Base-by-base conservation (phyloP, 441 rosid genomes). In the Flueggea neowawraea region DNA sequence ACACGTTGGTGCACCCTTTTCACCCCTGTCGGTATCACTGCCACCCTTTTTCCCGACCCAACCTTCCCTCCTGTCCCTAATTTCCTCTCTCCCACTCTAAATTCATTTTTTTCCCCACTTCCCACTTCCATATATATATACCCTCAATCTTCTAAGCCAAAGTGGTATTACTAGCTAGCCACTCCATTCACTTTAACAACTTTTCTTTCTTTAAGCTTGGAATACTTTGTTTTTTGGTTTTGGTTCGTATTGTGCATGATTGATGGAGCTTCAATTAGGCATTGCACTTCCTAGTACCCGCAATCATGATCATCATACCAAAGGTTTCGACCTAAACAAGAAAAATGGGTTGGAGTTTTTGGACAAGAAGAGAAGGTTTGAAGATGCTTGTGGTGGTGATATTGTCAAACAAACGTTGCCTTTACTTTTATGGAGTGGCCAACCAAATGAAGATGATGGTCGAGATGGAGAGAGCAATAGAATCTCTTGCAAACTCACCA, bases 211-310 rank as follows among this genome's bases (percentile, higher is more conserved):
- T 2, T 22, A 22, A 22, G 4, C 41, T 36, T 36, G 41, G 41
- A 36, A 8, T 36, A 49, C n/a, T 55, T 53, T 53, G 52, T 22
- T 6, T 16, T 54, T 22, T 2, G 48, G 33, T 17, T n/a, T 14
- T 57, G 14, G 49, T 57, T 33, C 36, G 16, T 12, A 10, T 41
- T 9, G 13, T 50, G 57, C 32, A 13, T 50, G 3, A 54, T 13
- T 15, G 13, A 80, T 81, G 88, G 88, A 83, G 72, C 81, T 81
- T 74, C 74, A 81, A 47, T 80, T 81, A 0, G 75, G 73, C n/a
- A 84, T 80, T 45, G 66, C 82, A 28, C 81, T 81, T 33, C 69
- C 79, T 9, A 52, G 55, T 8, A 49, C 54, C 59, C 47, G 71
- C 48, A 57, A 63, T 52, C 41, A 36, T 36, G 4, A 36, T 36